Evolutionary conservation across 2,329 filamentous ascomycete species (phyloP), one percentile per base, ranked within the genome.

Genomic region (Ophiostoma ulmi): DNA sequence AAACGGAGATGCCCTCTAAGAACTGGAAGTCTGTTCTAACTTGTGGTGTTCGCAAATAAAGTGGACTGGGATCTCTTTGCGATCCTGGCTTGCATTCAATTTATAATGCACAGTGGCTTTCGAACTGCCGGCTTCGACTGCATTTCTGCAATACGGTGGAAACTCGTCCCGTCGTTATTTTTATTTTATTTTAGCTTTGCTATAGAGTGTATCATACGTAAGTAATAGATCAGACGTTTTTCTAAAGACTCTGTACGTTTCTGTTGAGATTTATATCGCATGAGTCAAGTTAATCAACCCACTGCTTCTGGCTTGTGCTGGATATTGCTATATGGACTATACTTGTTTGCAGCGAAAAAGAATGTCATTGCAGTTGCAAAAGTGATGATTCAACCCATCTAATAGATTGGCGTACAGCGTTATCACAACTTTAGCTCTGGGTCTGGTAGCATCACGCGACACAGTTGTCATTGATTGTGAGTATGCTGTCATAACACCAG

Each of bases 271-370:
- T 26, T 26, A 26, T 26, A 26, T 26, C 26, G 26, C 26, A 26
- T 26, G 26, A 26, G 26, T 26, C 26, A 2, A 26, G 26, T 26
- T 26, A 26, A 26, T 26, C 26, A 26, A 26, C 26, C 26, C 26
- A 26, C 26, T 26, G 26, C 26, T 26, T 26, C 26, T 26, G 26
- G 26, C 26, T 26, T 26, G 26, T 26, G 26, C 26, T 26, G 26
- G 26, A 2, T 26, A 26, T 26, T 26, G 26, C 26, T 26, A 26
- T 26, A 2, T 26, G 26, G 2, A 26, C 26, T 26, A 26, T 26
- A 26, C 35, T 71, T 70, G 74, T 79, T 81, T 7, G 80, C 71
- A 1, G 72, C 72, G 41, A 76, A 78, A 70, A 80, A 80, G 3
- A 78, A 75, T 1, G 77, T 69, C 41, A 77, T 76, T n/a, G 76